phyloP scores from a whole-genome alignment of 768 basidiomycete genomes.

The Dacryopinax spathularia region DNA sequence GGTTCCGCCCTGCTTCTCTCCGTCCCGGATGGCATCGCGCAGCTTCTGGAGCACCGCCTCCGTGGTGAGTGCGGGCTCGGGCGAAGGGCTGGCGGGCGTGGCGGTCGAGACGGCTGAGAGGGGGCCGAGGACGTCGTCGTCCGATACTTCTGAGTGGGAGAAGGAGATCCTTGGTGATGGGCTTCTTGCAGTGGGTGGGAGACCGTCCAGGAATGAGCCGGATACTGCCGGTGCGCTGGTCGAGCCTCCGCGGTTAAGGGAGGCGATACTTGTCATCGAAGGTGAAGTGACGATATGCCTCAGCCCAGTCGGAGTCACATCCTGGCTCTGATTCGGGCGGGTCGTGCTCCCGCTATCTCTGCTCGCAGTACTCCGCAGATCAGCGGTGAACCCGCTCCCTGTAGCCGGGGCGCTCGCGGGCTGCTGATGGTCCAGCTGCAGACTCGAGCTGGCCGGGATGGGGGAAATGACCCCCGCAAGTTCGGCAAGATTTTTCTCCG shows the following conservation, averaged over 20 bases:
- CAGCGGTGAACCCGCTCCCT: neutral
- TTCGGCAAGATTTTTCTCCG: neutral
- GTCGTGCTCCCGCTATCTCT: neutral
- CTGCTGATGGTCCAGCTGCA: neutral
- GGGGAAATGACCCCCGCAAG: neutral
- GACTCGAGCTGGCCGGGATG: neutral
- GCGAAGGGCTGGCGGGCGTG: neutral
- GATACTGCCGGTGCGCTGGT: neutral
- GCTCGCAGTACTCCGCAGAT: neutral
- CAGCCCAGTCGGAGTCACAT: neutral
- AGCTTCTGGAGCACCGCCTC: conserved; percentile 21
- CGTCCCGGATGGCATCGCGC: conserved; percentile 44
- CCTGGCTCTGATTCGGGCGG: neutral
- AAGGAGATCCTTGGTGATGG: neutral
- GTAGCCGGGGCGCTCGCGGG: neutral
- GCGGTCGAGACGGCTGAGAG: neutral
- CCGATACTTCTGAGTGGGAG: neutral
- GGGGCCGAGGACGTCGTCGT: neutral
- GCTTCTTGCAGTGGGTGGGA: neutral
- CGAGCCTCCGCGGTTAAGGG: neutral
- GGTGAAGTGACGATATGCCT: neutral
- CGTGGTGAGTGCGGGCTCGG: neutral
- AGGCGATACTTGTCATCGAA: neutral
- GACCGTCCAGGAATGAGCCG: neutral
- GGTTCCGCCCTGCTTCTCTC: conserved; percentile 42